These are phyloP conservation scores for Xylaria flabelliformis DNA, from an alignment of 495 filamentous ascomycete species.

Conservation along the genomic window DNA sequence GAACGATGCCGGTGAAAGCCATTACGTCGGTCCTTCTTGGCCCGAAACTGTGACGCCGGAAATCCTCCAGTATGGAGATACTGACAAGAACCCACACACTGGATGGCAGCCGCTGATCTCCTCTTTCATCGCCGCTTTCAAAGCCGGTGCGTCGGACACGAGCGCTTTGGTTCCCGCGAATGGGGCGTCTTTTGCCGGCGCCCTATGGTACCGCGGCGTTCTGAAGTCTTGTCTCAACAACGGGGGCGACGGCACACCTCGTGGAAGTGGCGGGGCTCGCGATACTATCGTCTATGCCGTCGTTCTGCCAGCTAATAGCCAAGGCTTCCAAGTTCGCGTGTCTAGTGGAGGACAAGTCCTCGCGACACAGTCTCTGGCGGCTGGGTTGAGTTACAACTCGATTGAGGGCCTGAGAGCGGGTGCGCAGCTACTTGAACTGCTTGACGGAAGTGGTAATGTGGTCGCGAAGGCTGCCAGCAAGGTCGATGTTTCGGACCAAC, in stretches of 20 bases:
- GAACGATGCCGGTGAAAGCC: slow-evolving; percentile 53
- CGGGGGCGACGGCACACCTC: slow-evolving; percentile 26
- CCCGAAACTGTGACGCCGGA: slow-evolving; percentile 35
- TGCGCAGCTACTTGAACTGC: slow-evolving; percentile 11
- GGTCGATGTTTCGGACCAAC: slow-evolving; percentile 14
- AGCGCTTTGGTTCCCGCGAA: slow-evolving; percentile 27
- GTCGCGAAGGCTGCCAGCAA: slow-evolving; percentile 2
- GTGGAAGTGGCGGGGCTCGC: slow-evolving; percentile 26
- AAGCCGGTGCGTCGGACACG: slow-evolving; percentile 33
- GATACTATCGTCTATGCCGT: slow-evolving; percentile 30
- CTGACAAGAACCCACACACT: slow-evolving; percentile 39
- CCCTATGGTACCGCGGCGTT: slow-evolving; percentile 33
- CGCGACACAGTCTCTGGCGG: slow-evolving; percentile 18
- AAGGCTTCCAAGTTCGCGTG: slow-evolving; percentile 21
- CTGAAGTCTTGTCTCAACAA: slow-evolving; percentile 19
- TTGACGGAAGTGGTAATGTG: not conserved
- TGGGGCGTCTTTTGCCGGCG: slow-evolving; percentile 25
- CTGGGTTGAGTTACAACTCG: slow-evolving; percentile 30
- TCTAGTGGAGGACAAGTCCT: slow-evolving; percentile 21
- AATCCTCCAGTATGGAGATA: slow-evolving; percentile 40
- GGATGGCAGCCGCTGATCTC: slow-evolving; percentile 44
- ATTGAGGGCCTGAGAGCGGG: slow-evolving; percentile 26
- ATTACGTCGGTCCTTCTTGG: slow-evolving; percentile 57
- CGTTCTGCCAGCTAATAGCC: slow-evolving; percentile 23
- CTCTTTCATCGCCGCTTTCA: slow-evolving; percentile 46